phyloP scores from a whole-genome alignment of 495 filamentous ascomycete species.

The Trichoderma erinaceum region DNA sequence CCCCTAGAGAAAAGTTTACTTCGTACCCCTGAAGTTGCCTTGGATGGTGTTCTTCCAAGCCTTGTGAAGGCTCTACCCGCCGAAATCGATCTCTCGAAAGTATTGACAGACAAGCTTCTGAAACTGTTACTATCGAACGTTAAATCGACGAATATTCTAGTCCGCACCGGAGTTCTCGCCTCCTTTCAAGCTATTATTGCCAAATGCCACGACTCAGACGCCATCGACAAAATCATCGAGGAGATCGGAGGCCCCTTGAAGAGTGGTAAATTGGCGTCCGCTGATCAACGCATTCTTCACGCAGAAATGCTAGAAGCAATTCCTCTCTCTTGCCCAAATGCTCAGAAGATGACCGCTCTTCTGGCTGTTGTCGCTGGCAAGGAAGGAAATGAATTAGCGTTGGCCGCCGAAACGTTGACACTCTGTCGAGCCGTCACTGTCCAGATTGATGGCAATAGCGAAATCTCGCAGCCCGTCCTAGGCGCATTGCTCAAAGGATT shows the following conservation, averaged over 20 bases:
- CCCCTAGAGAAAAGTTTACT: conserved; percentile 82
- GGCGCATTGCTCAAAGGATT: conserved; percentile 76
- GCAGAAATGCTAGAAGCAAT: conserved; percentile 68
- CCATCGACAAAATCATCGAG: conserved; percentile 58
- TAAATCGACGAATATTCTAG: conserved; percentile 76
- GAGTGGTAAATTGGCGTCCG: conserved; percentile 67
- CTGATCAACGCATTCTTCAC: conserved; percentile 75
- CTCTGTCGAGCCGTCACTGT: conserved; percentile 55
- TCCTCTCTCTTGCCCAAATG: conserved; percentile 47
- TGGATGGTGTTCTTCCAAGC: conserved; percentile 66
- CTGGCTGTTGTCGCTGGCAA: conserved; percentile 61
- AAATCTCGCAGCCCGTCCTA: conserved; percentile 54
- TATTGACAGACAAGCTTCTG: conserved; percentile 60
- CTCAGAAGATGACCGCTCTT: conserved; percentile 57
- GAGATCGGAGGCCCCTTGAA: conserved; percentile 76
- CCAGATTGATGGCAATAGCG: conserved; percentile 51
- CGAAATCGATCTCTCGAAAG: conserved; percentile 67
- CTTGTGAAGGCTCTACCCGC: conserved; percentile 62
- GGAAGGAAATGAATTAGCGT: conserved; percentile 79
- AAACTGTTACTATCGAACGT: conserved; percentile 81
- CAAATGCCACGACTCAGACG: conserved; percentile 49
- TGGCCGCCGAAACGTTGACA: conserved; percentile 65
- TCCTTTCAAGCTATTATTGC: conserved; percentile 62
- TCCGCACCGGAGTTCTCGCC: conserved; percentile 66
- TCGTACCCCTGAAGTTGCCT: conserved; percentile 81